Evolutionary conservation across 371 early-diverging fungal genomes (phyloP), one percentile per base, ranked within the genome.

Genomic region (Lichtheimia ornata): DNA sequence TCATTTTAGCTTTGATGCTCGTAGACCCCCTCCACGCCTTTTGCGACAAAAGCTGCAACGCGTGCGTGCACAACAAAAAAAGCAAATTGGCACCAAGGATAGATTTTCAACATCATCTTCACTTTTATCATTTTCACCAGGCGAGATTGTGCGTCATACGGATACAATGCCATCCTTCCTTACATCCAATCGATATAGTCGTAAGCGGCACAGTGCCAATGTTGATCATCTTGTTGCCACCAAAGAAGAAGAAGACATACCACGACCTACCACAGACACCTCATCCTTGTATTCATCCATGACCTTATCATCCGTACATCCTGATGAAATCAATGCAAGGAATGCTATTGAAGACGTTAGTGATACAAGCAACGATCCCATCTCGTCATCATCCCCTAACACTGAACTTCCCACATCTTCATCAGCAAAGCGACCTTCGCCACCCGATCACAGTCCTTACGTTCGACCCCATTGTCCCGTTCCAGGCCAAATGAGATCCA

Each of bases 151-250:
- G 35, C 63, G 64, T 28, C 67, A 61, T 35, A 71, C 62, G 2
- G 59, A 67, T 35, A 71, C 62, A 18, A 66, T 66, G 53, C 64
- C 66, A 15, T 61, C 64, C 12, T 52, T 61, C 15, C 54, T 58
- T 14, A 50, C 57, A 11, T 53, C 58, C 24, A 47, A 59, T 35
- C 54, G 14, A 12, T 51, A 58, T 11, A 41, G 61, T 13, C 61
- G 72, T 6, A 73, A 76, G 53, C 65, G 77, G 22, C 71, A 71
- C 20, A 71, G 72, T 58, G 72, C 71, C 11, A 47, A 47, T 47
- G 22, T 47, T 5, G 35, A 35, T 35, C 35, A 35, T 35, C 35
- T 35, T 9, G 6, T 47, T 28, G 13, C 59, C 45, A 20, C 54
- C 47, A 20, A 13, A 42, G 35, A 20, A 42, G 30, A 12, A 27